Conservation (phyloP, 495 filamentous ascomycete species). For the Aspergillus bertholletiae region DNA sequence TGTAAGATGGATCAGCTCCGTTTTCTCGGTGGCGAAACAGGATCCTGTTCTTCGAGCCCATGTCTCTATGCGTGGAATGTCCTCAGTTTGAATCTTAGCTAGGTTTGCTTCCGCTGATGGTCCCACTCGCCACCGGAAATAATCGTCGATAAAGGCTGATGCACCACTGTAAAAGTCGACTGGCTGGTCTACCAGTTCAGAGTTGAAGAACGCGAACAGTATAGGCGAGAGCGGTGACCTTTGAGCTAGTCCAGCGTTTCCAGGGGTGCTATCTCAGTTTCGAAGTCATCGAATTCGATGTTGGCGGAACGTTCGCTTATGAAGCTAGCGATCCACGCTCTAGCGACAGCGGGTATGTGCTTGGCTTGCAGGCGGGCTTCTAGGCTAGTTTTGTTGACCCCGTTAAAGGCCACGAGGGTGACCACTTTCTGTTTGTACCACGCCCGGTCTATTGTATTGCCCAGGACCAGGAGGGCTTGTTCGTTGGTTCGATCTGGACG, state of each 20-base stretch:
- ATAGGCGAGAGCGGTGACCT: constrained; percentile 25
- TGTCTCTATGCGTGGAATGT: constrained; percentile 19
- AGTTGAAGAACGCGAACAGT: constrained; percentile 27
- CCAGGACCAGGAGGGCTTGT: constrained; percentile 20
- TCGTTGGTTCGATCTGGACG: constrained; percentile 20
- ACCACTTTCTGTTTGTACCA: constrained; percentile 18
- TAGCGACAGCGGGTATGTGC: constrained; percentile 13
- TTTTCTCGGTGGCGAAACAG: constrained; percentile 23
- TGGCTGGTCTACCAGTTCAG: constrained; percentile 20
- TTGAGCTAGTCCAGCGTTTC: constrained; percentile 24
- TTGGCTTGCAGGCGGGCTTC: constrained; percentile 14
- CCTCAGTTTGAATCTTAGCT: constrained; percentile 11
- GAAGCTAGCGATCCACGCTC: constrained; percentile 25
- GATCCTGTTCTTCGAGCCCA: constrained; percentile 16
- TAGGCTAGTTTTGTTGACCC: constrained; percentile 23
- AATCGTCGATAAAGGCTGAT: constrained; percentile 25
- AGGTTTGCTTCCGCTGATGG: constrained; percentile 17
- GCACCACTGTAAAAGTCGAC: constrained; percentile 16
- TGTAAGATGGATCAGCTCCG: constrained; percentile 23
- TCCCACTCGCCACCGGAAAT: constrained; percentile 18
- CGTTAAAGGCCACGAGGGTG: constrained; percentile 25
- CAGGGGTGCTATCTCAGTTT: constrained; percentile 4
- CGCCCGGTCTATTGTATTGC: constrained; percentile 23
- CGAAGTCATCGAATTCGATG: constrained; percentile 25
- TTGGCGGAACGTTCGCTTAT: constrained; percentile 18